Evolutionary conservation across 2,329 filamentous ascomycete species (phyloP).

Genomic region (Dothideomycetidae sp.): DNA sequence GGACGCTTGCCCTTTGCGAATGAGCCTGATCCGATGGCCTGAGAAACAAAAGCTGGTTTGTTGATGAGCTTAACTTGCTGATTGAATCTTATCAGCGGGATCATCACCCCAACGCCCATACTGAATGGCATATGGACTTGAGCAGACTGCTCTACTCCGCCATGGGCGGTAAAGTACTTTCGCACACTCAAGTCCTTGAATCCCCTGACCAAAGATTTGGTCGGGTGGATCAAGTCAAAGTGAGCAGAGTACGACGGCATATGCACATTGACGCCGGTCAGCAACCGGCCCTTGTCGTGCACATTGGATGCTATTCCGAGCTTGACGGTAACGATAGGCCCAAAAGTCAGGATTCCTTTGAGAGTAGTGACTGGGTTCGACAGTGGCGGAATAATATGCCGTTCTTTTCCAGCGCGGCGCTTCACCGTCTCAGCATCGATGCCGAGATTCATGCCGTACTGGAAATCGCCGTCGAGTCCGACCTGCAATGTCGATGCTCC

Average conservation of each 20-base stretch:
- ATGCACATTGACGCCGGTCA: not conserved
- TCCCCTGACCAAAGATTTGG: not conserved
- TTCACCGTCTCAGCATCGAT: conserved; percentile 1
- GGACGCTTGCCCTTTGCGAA: not conserved
- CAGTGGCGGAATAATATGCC: conserved; percentile 2
- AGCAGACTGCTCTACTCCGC: conserved; percentile 1
- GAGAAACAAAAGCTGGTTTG: conserved; percentile 1
- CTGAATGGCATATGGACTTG: conserved; percentile 6
- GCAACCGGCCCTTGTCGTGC: not conserved
- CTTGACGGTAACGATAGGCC: not conserved
- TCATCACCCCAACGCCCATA: conserved; percentile 2
- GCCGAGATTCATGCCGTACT: conserved; percentile 7
- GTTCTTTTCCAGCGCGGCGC: not conserved
- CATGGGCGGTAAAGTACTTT: conserved; percentile 3
- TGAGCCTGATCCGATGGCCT: not conserved
- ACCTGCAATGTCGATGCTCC: conserved; percentile 1
- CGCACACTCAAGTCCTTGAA: conserved; percentile 2
- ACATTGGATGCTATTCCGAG: not conserved
- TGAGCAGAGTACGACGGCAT: conserved; percentile 5
- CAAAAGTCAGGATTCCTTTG: not conserved
- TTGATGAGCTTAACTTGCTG: conserved; percentile 8
- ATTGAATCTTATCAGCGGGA: conserved; percentile 3
- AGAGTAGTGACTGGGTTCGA: not conserved
- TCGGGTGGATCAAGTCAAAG: conserved; percentile 2
- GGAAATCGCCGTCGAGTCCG: conserved; percentile 4